These are phyloP conservation scores for Colletotrichum euphorbiae DNA, from an alignment of 2,329 filamentous ascomycete genomes.

Conservation along the genomic window DNA sequence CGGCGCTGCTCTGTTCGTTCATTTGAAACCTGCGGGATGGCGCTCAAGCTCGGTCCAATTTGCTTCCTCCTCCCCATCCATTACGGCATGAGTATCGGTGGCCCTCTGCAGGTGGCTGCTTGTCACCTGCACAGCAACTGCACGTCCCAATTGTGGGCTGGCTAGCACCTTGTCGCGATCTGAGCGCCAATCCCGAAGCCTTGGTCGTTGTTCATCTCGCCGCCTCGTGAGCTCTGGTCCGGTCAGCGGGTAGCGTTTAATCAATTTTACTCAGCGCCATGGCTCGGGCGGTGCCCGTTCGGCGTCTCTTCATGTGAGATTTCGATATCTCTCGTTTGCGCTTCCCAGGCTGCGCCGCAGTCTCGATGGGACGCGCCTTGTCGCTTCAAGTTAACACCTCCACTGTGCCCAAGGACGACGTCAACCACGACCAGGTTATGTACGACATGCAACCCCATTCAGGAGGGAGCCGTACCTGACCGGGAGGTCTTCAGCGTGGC, in stretches of 20 bases:
- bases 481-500: not conserved
- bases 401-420: too few relatives aligned
- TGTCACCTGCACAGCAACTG: not conserved
- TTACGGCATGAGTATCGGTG: not conserved
- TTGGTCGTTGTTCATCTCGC: conserved; percentile 29
- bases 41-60: not conserved
- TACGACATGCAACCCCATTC: not conserved
- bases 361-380: too few relatives aligned
- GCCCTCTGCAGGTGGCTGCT: too few relatives aligned
- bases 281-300: conserved; percentile 20
- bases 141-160: not conserved
- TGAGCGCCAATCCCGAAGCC: conserved; percentile 30
- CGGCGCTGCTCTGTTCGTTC: too few relatives aligned
- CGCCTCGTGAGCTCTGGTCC: not conserved
- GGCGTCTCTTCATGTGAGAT: conserved; percentile 9
- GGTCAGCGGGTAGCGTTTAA: not conserved
- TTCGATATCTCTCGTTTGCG: not conserved
- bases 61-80: too few relatives aligned
- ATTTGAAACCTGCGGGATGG: not conserved
- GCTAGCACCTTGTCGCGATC: conserved; percentile 16
- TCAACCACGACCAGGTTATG: too few relatives aligned
- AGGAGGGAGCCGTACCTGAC: not conserved
- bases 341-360: too few relatives aligned
- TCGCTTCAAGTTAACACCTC: too few relatives aligned
- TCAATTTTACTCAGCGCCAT: not conserved